Evolutionary conservation across 352 stramenopile species (phyloP), one percentile per base, ranked within the genome.

Genomic region (Phytophthora pini): DNA sequence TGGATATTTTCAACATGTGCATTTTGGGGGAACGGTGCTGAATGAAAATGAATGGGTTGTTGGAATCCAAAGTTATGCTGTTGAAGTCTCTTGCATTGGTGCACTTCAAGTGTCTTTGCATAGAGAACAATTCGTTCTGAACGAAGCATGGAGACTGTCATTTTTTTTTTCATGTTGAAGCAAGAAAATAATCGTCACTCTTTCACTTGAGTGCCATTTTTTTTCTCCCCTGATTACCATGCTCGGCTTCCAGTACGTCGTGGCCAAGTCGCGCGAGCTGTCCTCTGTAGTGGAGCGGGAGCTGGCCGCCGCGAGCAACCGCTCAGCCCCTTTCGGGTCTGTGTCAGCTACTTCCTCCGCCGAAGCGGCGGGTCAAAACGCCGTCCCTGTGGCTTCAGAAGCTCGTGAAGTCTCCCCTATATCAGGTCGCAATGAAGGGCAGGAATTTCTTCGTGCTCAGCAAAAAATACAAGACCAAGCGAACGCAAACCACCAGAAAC

Each of bases 191-290:
- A 2, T 5, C 31, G 31, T 36, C 31, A 36, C 31, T 36, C 9
- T 36, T 36, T 36, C 31, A 36, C 10, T 36, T 36, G 31, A 36
- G 31, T 36, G 31, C 9, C 31, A 36, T 36, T 36, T 36, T 13
- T 4, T 36, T 13, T 36, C 9, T 36, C 31, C 31, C 31, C 9
- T 36, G 31, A 13, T 55, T 47, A 54, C 24, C 15, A 91, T 92
- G 83, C 56, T 89, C 26, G 72, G 84, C 11, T 74, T 92, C 68
- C 84, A 92, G 66, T 90, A 87, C 68, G 69, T 92, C 43, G 80
- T 92, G 45, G 80, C 79, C 65, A 92, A 92, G 77, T 90, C 81
- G 52, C 87, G 79, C 39, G 84, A 89, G 65, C 70, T 90, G 45
- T 81, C 82, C 44, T 82, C 75, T 34, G 84, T 68, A 51, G 70